Conservation (phyloP, 345 rosid genomes). For the Microcos paniculata region DNA sequence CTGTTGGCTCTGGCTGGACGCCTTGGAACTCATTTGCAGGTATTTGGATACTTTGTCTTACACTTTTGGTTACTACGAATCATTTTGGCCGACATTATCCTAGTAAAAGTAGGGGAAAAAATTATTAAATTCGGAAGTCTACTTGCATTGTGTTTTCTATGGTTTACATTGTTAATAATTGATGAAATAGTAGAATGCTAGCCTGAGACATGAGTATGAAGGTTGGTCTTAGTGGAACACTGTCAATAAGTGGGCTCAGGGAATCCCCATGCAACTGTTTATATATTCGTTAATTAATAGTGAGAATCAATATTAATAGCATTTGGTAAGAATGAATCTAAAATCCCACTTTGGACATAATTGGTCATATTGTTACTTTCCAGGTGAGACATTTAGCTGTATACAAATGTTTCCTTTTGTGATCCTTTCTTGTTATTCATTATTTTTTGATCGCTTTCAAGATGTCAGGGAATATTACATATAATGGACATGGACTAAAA, state of each 20-base stretch:
- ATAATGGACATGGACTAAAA: conserved; percentile 71
- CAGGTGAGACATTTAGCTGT: not conserved
- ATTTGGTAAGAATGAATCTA: not conserved
- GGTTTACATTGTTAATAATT: not conserved
- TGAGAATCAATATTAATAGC: not conserved
- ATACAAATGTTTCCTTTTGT: not conserved
- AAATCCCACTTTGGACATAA: not conserved
- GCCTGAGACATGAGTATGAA: not conserved
- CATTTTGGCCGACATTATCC: not conserved
- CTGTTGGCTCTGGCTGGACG: conserved; percentile 96
- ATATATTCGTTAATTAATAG: not conserved
- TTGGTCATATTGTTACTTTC: not conserved
- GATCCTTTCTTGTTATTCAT: conserved; percentile 13
- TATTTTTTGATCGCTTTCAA: conserved; percentile 31
- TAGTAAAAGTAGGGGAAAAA: not conserved
- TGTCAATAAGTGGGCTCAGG: not conserved
- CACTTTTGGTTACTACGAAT: not conserved
- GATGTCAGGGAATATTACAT: conserved; percentile 79
- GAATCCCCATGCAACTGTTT: not conserved
- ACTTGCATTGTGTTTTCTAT: not conserved
- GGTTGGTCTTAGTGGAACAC: not conserved
- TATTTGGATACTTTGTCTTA: conserved; percentile 20
- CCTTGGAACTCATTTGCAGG: conserved; percentile 71
- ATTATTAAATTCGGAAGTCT: not conserved
- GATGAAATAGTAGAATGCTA: not conserved